phyloP scores from a whole-genome alignment of 176 grass and related monocot genomes.

The Musa acuminata region DNA sequence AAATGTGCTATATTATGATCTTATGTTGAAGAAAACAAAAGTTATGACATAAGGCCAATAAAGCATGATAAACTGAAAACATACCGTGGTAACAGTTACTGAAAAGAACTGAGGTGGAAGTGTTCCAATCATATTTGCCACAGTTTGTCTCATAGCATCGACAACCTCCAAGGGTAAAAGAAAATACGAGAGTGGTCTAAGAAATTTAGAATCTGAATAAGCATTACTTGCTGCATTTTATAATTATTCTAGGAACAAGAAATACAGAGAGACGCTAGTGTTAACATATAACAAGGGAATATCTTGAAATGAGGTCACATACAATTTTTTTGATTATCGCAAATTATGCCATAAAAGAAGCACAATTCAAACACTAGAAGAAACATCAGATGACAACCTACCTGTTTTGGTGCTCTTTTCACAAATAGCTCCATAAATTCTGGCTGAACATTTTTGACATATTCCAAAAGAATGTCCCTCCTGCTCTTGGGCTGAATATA shows the following conservation, averaged over 20 bases:
- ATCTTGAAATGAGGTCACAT: background rate
- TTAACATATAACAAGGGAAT: background rate
- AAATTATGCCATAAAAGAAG: background rate
- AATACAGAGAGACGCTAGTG: no score
- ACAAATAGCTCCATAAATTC: conserved; percentile 96
- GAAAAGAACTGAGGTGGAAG: conserved; percentile 87
- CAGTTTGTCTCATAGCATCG: conserved; percentile 92
- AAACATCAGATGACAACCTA: conserved; percentile 5
- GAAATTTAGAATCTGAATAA: background rate
- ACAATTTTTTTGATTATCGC: background rate
- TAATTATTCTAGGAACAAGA: no score
- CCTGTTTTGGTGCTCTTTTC: conserved; percentile 77
- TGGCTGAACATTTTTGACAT: conserved; percentile 74
- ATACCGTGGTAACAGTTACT: conserved; percentile 86
- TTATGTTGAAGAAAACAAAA: background rate
- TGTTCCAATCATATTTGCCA: conserved; percentile 93
- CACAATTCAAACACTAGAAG: background rate
- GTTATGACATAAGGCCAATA: background rate
- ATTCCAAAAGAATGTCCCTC: conserved; percentile 88
- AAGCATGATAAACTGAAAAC: background rate
- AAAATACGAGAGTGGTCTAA: background rate
- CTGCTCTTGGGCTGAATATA: conserved; percentile 53
- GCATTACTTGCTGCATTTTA: background rate
- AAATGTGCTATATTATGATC: background rate
- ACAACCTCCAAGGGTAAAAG: conserved; percentile 49